Base-by-base conservation (phyloP, 805 yeast species). In the Candida yuanshanica region DNA sequence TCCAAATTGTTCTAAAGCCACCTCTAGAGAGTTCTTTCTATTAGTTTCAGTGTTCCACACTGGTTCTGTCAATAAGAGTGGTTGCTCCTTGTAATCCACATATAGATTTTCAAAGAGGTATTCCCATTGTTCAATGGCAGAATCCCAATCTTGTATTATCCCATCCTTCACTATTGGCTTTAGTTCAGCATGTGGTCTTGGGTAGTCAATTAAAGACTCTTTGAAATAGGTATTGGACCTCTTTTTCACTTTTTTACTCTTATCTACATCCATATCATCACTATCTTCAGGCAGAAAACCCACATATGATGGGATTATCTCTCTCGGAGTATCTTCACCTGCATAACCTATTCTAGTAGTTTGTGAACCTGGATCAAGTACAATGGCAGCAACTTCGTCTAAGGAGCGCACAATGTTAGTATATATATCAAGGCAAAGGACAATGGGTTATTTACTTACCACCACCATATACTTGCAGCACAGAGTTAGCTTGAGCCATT, bases 321-420 rank as follows among this genome's bases (percentile, higher is more conserved):
- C 66, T 48, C 81, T 76, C 11, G 99, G 99, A 40, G 77, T 73
- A 58, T 90, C 96, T 43, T 88, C 91, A 10, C 98, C 98, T 4
- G 97, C 90, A 62, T 77, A 89, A 2, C 99, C 99, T 16, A 83
- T 78, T 40, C 91, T 78, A 7, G 96, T 88, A 45, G 78, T 67
- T 46, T 72, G 78, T 10, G 96, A 82, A 26, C 98, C 98, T 2
- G 95, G 90, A 56, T 93, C 98, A 20, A 91, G 69, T 25, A 91
- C 95, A 3, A 93, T 72, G 21, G 98, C 95, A 48, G 88, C 79
- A 48, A 93, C 82, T 60, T 91, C 99, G 64, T 91, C 93, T 52
- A 43, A 27, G 29, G 17, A 21, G n/a, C 16, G 11, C 9, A 7
- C 7, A 4, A 11, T 25, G 49, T 48, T 44, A 46, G 50, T 43